Evolutionary conservation across 441 rosid species (phyloP), one percentile per base, ranked within the genome.

Genomic region (Codiaeum variegatum): DNA sequence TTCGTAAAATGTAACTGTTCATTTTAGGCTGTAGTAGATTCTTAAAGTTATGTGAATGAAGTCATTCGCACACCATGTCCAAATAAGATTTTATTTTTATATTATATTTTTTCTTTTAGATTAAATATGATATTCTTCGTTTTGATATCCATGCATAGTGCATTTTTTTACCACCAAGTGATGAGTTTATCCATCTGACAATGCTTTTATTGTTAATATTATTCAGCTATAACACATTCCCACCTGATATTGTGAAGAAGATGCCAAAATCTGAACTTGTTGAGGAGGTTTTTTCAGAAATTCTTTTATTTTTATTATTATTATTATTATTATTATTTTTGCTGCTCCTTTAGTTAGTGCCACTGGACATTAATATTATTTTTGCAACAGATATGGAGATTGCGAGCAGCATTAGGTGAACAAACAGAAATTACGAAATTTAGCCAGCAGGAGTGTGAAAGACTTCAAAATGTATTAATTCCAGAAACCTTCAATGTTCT

Each of bases 181-280:
- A 15, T 32, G 10, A 38, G 18, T 16, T 60, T 16, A 10, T 59
- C 16, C 62, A 21, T 26, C 66, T 68, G 59, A 64, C 63, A 59
- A 24, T 68, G 38, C 54, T 71, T 70, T 63, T 16, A 44, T 73
- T 49, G 6, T 76, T 36, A n/a, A n/a, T n/a, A 16, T 54, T 40
- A 72, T 79, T 72, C 90, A 91, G 98, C 70, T 91, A 94, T 80
- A 90, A 86, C 79, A 94, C 99, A 59, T 94, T 92, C 75, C 85
- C 96, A 38, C 96, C 99, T 4, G 97, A 92, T 70, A 66, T 83
- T 56, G 99, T 92, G 55, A 94, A 88, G 87, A 91, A 87, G 83
- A 91, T 90, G 97, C 94, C 96, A 7, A 94, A 87, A 81, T 86
- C 85, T 66, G 97, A 93, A 75, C 96, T 93, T 65, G 94, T 89